A percentile compares a stretch with the other conserved stretches of the same genome.
These are phyloP conservation scores for Elsinoe fawcettii DNA, from an alignment of 2,329 filamentous ascomycete genomes.

Conservation along the genomic window DNA sequence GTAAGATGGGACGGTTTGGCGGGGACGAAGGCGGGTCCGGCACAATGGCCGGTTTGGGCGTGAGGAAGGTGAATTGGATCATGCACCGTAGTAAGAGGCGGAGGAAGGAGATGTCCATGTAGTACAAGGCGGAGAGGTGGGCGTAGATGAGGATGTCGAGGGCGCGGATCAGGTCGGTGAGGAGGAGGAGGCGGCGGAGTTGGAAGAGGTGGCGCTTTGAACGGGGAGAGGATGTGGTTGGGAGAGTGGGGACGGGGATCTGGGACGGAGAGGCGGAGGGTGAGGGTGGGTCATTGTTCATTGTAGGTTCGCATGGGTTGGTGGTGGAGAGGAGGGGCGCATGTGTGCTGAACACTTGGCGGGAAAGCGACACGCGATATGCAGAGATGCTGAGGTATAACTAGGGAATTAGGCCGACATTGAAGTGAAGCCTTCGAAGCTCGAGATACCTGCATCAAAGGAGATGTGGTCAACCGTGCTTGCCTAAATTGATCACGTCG, in stretches of 20 bases:
- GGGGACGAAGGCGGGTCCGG: conserved; percentile 40
- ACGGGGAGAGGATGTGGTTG: neutral
- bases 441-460: neutral
- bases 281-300: conserved; percentile 8
- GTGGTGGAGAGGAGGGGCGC: neutral
- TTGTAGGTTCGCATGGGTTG: neutral
- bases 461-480: conserved; percentile 2
- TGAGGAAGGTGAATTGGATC: conserved; percentile 52
- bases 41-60: conserved; percentile 49
- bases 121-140: conserved; percentile 54
- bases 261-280: neutral
- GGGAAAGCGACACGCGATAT: neutral
- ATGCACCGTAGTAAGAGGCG: conserved; percentile 49
- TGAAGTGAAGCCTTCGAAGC: conserved; percentile 2
- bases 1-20: conserved; percentile 42
- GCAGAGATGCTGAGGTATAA: neutral
- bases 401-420: neutral
- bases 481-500: conserved; percentile 14
- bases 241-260: neutral
- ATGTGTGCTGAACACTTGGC: neutral
- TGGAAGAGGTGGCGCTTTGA: conserved; percentile 31
- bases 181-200: conserved; percentile 38
- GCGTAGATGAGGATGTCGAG: conserved; percentile 55
- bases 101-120: conserved; percentile 56
- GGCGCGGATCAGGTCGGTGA: conserved; percentile 50